Evolutionary conservation across 805 yeast species (phyloP).

Genomic region (Monosporozyma siamensis): DNA sequence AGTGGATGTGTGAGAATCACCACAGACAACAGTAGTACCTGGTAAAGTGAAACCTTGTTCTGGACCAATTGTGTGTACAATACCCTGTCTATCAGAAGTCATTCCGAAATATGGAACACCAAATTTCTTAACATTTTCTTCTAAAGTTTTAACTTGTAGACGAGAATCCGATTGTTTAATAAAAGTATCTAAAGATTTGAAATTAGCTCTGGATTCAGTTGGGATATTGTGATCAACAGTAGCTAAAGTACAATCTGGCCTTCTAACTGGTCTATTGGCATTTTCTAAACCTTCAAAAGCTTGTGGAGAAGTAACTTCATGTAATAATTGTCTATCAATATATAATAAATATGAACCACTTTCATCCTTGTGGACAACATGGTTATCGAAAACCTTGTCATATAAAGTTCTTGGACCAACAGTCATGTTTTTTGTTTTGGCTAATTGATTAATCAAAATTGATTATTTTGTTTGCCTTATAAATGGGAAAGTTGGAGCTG

Average conservation of each 20-base stretch:
- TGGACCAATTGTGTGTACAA: constrained; percentile 97
- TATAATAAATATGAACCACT: constrained; percentile 80
- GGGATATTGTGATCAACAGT: constrained; percentile 98
- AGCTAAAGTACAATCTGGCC: constrained; percentile 87
- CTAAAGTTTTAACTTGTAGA: constrained; percentile 85
- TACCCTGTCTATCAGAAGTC: constrained; percentile 93
- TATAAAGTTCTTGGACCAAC: constrained; percentile 64
- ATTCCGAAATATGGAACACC: constrained; percentile 93
- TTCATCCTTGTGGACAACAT: constrained; percentile 82
- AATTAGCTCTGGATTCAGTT: constrained; percentile 74
- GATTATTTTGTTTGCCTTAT: too few relatives aligned
- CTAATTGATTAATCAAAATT: neutral
- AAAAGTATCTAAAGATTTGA: constrained; percentile 66
- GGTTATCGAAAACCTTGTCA: constrained; percentile 95
- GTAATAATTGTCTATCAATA: constrained; percentile 95
- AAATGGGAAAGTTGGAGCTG: too few relatives aligned
- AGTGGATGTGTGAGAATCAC: constrained; percentile 97
- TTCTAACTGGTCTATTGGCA: constrained; percentile 84
- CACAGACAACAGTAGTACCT: constrained; percentile 98
- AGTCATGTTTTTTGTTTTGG: constrained; percentile 2
- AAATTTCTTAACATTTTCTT: constrained; percentile 84
- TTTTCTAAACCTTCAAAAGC: constrained; percentile 92
- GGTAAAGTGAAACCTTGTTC: constrained; percentile 98
- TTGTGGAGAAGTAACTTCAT: constrained; percentile 98
- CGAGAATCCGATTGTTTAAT: constrained; percentile 88